A percentile compares a stretch with the other conserved stretches of the same genome.
phyloP scores from a whole-genome alignment of 1,139 yeast species.

The Scheffersomyces insectosa region DNA sequence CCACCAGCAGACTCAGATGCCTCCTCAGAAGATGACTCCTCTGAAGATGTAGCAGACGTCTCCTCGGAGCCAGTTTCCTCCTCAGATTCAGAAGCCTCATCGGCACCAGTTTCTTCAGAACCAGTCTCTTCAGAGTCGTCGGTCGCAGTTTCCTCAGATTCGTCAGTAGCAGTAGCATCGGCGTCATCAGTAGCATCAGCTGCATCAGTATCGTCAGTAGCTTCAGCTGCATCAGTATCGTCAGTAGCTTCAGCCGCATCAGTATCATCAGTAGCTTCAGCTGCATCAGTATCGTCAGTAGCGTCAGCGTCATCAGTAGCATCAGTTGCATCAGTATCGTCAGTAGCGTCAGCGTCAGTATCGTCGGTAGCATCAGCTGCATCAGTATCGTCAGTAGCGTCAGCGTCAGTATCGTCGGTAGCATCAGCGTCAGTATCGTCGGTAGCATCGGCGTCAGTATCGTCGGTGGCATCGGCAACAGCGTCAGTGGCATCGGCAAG shows the following conservation, averaged over 20 bases:
- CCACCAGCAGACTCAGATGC: constrained; percentile 9
- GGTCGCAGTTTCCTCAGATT: constrained; percentile 8
- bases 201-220: constrained; percentile 54
- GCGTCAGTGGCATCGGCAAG: not conserved
- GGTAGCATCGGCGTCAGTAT: not conserved
- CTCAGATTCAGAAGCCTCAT: constrained; percentile 1
- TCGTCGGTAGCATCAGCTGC: not conserved
- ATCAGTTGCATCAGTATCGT: constrained; percentile 16
- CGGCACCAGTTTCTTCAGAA: constrained; percentile 9
- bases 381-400: not conserved
- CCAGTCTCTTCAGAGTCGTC: constrained; percentile 7
- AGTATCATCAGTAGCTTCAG: constrained; percentile 22
- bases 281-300: constrained; percentile 23
- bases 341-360: constrained; percentile 2
- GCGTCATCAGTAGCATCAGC: constrained; percentile 39
- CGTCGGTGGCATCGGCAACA: not conserved
- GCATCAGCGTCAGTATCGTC: not conserved
- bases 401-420: not conserved
- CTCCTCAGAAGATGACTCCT: constrained; percentile 3
- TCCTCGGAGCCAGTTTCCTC: constrained; percentile 6
- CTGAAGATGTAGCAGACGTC: constrained; percentile 12
- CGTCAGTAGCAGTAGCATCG: constrained; percentile 21
- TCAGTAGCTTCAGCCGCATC: constrained; percentile 45
- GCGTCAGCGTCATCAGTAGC: constrained; percentile 25
- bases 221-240: constrained; percentile 52